Percentiles rank a stretch among this genome's conserved stretches.
Conservation (phyloP, 306 rosid species). For the Lathyrus oleraceus region DNA sequence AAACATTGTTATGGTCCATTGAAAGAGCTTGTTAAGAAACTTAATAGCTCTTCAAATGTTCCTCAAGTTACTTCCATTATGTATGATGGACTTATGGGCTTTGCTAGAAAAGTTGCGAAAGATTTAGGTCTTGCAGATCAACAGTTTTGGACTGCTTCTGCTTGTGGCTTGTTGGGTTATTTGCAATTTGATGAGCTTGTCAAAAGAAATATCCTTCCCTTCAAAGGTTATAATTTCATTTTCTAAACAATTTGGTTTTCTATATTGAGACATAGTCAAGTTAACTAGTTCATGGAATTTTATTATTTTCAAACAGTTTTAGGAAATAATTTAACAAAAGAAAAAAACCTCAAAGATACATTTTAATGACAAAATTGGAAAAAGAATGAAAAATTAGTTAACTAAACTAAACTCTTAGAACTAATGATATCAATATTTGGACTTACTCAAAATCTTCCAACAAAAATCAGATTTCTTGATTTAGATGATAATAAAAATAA, state of each 20-base stretch:
- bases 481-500: too few relatives aligned
- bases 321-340: too few relatives aligned
- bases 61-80: constrained; percentile 15
- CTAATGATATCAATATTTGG: too few relatives aligned
- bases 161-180: constrained; percentile 29
- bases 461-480: too few relatives aligned
- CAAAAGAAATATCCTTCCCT: constrained; percentile 9
- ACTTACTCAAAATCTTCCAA: too few relatives aligned
- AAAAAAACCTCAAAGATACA: too few relatives aligned
- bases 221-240: constrained; percentile 7
- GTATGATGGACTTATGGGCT: constrained; percentile 26
- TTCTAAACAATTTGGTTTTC: neutral
- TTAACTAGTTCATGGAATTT: too few relatives aligned
- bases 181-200: constrained; percentile 28
- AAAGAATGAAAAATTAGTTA: too few relatives aligned
- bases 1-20: constrained; percentile 18
- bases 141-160: constrained; percentile 34
- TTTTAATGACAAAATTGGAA: too few relatives aligned
- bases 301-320: too few relatives aligned
- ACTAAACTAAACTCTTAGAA: too few relatives aligned
- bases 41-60: neutral
- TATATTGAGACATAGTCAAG: neutral
- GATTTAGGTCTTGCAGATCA: constrained; percentile 3
- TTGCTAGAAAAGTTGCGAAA: constrained; percentile 4
- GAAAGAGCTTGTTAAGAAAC: constrained; percentile 21